Conservation (phyloP, 768 basidiomycete species). For the Dentipellis fragilis region DNA sequence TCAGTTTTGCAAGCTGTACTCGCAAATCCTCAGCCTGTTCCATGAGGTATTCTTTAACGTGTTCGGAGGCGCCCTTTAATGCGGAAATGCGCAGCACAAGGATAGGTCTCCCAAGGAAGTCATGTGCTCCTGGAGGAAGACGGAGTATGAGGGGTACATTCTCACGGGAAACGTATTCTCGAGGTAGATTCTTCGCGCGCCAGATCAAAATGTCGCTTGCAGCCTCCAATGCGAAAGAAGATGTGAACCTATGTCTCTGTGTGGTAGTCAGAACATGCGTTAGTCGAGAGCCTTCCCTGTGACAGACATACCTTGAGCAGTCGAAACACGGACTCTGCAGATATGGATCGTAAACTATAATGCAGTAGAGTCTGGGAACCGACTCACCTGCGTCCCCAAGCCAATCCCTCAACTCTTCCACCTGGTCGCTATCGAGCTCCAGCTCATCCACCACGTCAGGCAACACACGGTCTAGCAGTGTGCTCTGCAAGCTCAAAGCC, state of each 20-base stretch:
- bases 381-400: slow-evolving; percentile 54
- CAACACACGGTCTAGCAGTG: slow-evolving; percentile 45
- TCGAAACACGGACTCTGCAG: slow-evolving; percentile 23
- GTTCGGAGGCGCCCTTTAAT: slow-evolving; percentile 32
- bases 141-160: slow-evolving; percentile 31
- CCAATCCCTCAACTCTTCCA: slow-evolving; percentile 51
- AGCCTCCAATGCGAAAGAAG: slow-evolving; percentile 51
- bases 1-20: slow-evolving; percentile 41
- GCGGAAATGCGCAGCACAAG: slow-evolving; percentile 40
- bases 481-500: slow-evolving; percentile 37
- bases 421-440: slow-evolving; percentile 33
- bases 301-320: slow-evolving; percentile 37
- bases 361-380: neutral
- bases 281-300: neutral
- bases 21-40: slow-evolving; percentile 41
- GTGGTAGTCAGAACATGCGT: slow-evolving; percentile 3
- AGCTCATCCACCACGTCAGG: slow-evolving; percentile 54
- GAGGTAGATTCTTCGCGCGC: slow-evolving; percentile 29
- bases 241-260: slow-evolving; percentile 60
- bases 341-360: neutral
- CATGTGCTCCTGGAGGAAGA: slow-evolving; percentile 42
- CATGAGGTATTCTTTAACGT: slow-evolving; percentile 32
- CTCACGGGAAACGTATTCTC: slow-evolving; percentile 7
- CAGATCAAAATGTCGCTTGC: slow-evolving; percentile 45
- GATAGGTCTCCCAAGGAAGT: slow-evolving; percentile 59